phyloP scores from a whole-genome alignment of 305 asterid genomes.

The Solanum aculeatissimum region DNA sequence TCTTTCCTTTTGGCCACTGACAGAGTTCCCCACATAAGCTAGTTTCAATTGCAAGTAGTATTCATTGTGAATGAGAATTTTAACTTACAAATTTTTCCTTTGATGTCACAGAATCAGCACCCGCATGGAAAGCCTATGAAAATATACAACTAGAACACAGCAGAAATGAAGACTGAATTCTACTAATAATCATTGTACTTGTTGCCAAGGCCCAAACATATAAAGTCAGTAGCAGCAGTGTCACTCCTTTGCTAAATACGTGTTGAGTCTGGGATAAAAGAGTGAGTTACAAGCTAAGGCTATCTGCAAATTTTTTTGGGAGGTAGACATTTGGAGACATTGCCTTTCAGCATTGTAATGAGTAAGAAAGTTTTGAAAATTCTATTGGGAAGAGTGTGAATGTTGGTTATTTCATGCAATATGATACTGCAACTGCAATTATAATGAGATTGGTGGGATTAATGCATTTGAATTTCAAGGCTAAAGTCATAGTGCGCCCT shows the following conservation, averaged over 20 bases:
- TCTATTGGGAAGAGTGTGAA: not conserved
- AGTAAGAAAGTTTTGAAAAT: not conserved
- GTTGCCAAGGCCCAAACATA: not conserved
- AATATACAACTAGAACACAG: not conserved
- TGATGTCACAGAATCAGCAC: not conserved
- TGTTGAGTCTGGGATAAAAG: not conserved
- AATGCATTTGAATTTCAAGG: not conserved
- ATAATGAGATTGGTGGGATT: not conserved
- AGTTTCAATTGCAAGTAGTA: not conserved
- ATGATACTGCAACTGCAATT: not conserved
- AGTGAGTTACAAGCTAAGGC: not conserved
- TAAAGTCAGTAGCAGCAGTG: not conserved
- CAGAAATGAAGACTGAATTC: not conserved
- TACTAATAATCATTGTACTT: not conserved
- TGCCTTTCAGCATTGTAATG: not conserved
- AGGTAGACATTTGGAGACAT: not conserved
- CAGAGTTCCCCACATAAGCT: not conserved
- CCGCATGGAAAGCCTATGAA: not conserved
- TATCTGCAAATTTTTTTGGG: not conserved
- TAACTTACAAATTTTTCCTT: not conserved
- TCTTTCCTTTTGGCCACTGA: not conserved
- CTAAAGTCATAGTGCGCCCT: not conserved
- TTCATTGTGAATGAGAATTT: not conserved
- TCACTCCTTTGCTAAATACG: not conserved
- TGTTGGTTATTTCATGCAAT: not conserved